Evolutionary conservation across 2,329 filamentous ascomycete genomes (phyloP).

Genomic region (Stenocarpella maydis): DNA sequence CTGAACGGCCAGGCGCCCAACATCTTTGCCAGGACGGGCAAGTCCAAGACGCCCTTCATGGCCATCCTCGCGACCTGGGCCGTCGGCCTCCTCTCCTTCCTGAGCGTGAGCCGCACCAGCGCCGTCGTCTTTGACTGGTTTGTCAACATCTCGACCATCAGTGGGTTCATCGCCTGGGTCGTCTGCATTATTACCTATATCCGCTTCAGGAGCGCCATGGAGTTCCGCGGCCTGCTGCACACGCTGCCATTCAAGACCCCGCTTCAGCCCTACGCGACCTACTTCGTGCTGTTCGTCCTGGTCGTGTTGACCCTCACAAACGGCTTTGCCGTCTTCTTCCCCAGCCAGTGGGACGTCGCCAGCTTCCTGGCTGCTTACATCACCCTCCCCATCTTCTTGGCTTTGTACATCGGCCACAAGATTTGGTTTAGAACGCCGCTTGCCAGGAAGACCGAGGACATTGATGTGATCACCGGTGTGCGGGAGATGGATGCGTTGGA

Average conservation of each 20-base stretch:
- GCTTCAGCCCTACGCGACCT: slow-evolving; percentile 71
- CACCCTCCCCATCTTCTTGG: slow-evolving; percentile 67
- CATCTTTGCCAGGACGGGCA: slow-evolving; percentile 67
- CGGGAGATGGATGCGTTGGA: slow-evolving; percentile 69
- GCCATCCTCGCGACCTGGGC: slow-evolving; percentile 62
- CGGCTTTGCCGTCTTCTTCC: slow-evolving; percentile 79
- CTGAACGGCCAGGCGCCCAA: slow-evolving; percentile 71
- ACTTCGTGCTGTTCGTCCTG: slow-evolving; percentile 64
- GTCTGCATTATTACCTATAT: slow-evolving; percentile 66
- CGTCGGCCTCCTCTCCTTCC: slow-evolving; percentile 73
- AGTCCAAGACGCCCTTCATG: slow-evolving; percentile 66
- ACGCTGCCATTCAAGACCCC: slow-evolving; percentile 61
- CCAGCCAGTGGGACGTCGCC: slow-evolving; percentile 66
- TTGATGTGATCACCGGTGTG: slow-evolving; percentile 66
- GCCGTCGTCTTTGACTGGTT: slow-evolving; percentile 76
- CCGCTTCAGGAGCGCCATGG: slow-evolving; percentile 66
- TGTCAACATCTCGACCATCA: slow-evolving; percentile 72
- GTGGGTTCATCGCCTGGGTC: slow-evolving; percentile 68
- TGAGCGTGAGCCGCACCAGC: slow-evolving; percentile 71
- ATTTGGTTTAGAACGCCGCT: slow-evolving; percentile 54
- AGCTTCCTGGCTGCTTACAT: slow-evolving; percentile 73
- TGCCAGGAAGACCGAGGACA: slow-evolving; percentile 53
- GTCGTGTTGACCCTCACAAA: slow-evolving; percentile 74
- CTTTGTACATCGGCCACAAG: slow-evolving; percentile 70
- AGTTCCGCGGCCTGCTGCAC: slow-evolving; percentile 57